phyloP scores from a whole-genome alignment of 371 early-diverging fungal genomes.

The Actinomucor elegans region DNA sequence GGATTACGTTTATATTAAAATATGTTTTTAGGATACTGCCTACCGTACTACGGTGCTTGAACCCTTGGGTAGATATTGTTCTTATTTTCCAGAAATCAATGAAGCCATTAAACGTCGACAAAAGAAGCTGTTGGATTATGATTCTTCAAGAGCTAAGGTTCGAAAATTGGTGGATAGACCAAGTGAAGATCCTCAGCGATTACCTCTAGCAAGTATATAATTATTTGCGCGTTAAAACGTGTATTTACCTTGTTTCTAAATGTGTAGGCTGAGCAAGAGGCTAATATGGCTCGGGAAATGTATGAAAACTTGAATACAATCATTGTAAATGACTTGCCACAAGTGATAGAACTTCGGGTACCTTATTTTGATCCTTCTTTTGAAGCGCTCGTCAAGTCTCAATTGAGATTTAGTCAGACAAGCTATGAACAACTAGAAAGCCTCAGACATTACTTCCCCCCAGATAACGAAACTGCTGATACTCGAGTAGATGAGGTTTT shows the following conservation, averaged over 20 bases:
- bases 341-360: conserved; percentile 84
- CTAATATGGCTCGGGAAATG: conserved; percentile 69
- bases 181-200: conserved; percentile 69
- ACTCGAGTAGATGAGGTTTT: conserved; percentile 75
- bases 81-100: conserved; percentile 91
- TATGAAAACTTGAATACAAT: conserved; percentile 84
- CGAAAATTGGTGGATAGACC: conserved; percentile 82
- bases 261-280: conserved; percentile 74
- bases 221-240: too few relatives aligned
- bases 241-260: not conserved
- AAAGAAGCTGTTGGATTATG: conserved; percentile 90
- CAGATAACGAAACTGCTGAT: conserved; percentile 55
- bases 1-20: not conserved
- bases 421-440: conserved; percentile 71
- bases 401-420: conserved; percentile 80
- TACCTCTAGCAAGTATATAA: conserved; percentile 49
- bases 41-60: conserved; percentile 86
- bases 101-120: conserved; percentile 87
- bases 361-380: conserved; percentile 92
- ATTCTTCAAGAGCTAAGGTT: conserved; percentile 70
- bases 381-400: conserved; percentile 90
- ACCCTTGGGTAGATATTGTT: conserved; percentile 82
- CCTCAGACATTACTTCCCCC: conserved; percentile 52
- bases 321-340: conserved; percentile 85
- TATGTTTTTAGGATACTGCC: conserved; percentile 63